A percentile compares a stretch with the other conserved stretches of the same genome.
These are phyloP conservation scores for Crotalaria pallida DNA, from an alignment of 306 rosid genomes.

Conservation along the genomic window DNA sequence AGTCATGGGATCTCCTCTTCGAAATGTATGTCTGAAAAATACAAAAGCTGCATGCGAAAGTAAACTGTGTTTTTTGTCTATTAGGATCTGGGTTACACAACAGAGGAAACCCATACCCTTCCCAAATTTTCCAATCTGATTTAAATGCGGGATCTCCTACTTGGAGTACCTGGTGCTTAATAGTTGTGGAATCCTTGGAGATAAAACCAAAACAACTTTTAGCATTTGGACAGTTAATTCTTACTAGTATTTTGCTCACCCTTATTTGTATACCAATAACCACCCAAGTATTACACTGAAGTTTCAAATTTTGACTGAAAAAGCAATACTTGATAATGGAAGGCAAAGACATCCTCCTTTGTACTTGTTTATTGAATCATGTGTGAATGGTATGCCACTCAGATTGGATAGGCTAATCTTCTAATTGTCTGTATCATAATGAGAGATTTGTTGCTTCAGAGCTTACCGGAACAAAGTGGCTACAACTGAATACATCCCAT, in stretches of 20 bases:
- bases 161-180: not conserved
- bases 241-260: not conserved
- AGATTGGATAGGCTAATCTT: not conserved
- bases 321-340: not conserved
- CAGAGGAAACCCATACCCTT: not conserved
- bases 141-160: not conserved
- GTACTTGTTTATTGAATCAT: not conserved
- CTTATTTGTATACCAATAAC: not conserved
- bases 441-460: constrained; percentile 44
- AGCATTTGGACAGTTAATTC: not conserved
- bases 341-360: not conserved
- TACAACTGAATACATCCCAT: constrained; percentile 44
- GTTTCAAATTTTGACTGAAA: not conserved
- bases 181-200: not conserved
- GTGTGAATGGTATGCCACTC: not conserved
- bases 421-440: constrained; percentile 12
- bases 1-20: not conserved
- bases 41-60: not conserved
- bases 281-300: not conserved
- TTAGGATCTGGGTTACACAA: constrained; percentile 4
- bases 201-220: not conserved
- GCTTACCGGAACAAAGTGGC: constrained; percentile 81
- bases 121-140: not conserved
- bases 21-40: not conserved
- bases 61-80: not conserved